phyloP scores from a whole-genome alignment of 345 rosid species.

The Rhodamnia rubescens region DNA sequence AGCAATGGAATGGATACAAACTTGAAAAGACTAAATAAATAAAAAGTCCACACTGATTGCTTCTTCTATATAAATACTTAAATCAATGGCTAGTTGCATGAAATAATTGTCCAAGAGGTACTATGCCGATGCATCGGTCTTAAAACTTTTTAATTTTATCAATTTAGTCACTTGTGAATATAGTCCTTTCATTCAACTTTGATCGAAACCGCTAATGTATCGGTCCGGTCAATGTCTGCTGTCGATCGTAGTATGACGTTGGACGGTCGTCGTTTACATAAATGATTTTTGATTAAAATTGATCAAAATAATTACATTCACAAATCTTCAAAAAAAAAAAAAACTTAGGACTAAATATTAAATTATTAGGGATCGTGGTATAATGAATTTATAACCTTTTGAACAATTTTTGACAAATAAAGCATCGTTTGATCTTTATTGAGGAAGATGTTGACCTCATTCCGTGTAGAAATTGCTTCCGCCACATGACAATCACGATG shows the following conservation, averaged over 20 bases:
- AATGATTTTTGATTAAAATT: background rate
- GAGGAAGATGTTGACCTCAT: background rate
- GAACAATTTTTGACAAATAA: background rate
- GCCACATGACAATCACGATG: background rate
- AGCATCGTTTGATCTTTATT: background rate
- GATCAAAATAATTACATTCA: background rate
- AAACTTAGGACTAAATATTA: accelerated
- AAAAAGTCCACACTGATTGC: too few relatives aligned
- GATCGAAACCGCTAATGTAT: accelerated
- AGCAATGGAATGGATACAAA: too few relatives aligned
- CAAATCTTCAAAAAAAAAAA: accelerated
- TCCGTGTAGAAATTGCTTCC: background rate
- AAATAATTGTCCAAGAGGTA: background rate
- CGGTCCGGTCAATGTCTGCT: too few relatives aligned
- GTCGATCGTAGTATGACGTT: too few relatives aligned
- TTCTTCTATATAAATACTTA: too few relatives aligned
- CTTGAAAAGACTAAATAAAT: background rate
- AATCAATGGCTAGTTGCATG: background rate
- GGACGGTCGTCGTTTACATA: accelerated
- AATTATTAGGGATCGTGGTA: too few relatives aligned
- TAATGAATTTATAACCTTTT: background rate
- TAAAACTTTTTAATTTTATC: background rate
- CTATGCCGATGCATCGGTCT: accelerated
- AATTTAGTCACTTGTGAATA: background rate
- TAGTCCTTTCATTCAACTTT: background rate